phyloP scores from a whole-genome alignment of 2,329 filamentous ascomycete species.

The Ambrosiella cleistominuta region DNA sequence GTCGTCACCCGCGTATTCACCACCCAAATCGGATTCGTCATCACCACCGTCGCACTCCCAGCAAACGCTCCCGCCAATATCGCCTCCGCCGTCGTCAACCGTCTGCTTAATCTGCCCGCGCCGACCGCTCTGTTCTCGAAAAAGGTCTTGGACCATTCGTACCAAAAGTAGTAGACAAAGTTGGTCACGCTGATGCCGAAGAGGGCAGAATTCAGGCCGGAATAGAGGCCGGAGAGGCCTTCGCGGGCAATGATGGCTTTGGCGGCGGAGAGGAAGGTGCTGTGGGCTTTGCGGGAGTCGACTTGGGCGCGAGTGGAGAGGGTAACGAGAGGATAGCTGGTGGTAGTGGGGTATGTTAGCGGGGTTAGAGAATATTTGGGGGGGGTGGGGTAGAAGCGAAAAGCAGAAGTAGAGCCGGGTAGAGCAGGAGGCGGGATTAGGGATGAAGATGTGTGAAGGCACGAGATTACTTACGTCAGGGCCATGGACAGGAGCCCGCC shows the following conservation, averaged over 20 bases:
- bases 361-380: neutral
- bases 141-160: conserved; percentile 83
- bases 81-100: conserved; percentile 77
- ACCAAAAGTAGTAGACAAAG: conserved; percentile 99
- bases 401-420: neutral
- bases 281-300: conserved; percentile 83
- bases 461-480: conserved; percentile 47
- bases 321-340: conserved; percentile 85
- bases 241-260: conserved; percentile 80
- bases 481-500: conserved; percentile 92
- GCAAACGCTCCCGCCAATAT: conserved; percentile 93
- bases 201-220: conserved; percentile 80
- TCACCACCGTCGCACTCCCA: conserved; percentile 79
- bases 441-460: neutral
- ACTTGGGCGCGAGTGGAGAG: conserved; percentile 95
- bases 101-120: conserved; percentile 55
- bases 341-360: neutral
- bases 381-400: neutral
- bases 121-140: conserved; percentile 65
- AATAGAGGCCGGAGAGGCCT: conserved; percentile 74
- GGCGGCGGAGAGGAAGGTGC: conserved; percentile 66
- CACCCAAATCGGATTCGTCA: conserved; percentile 99
- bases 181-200: conserved; percentile 98
- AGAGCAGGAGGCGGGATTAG: neutral
- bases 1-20: conserved; percentile 98